Evolutionary conservation across 257 asterid species (phyloP), one percentile per base, ranked within the genome.

Genomic region (Gentiana dahurica): DNA sequence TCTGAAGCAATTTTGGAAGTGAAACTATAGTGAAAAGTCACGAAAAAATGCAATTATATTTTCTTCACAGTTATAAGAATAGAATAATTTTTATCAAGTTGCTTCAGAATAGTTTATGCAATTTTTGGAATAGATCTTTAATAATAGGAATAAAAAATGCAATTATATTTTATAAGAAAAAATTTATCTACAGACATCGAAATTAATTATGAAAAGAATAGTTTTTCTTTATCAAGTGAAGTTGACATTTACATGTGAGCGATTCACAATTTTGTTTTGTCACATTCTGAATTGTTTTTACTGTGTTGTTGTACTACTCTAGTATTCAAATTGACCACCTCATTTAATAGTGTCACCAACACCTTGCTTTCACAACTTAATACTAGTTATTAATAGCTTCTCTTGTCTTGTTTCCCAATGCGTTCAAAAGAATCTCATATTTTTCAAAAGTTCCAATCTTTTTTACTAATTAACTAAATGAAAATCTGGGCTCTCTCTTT

Each of bases 271-370:
- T 67, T 54, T 12, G 49, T 6, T 4, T 11, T 49, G 57, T 24
- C 57, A 50, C 37, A 4, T 47, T 49, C 41, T 51, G 53, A 55
- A 49, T n/a, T 53, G 12, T 15, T 34, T 54, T 53, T 48, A 66
- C 56, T 47, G 65, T 47, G 39, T 34, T 15, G 24, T 15, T 15
- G 24, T 15, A 15, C 24, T 15, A 15, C 24, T 15, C 0, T 15
- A 15, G 24, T 45, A 47, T 48, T 39, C 66, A 46, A 24, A 33
- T 10, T 55, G 54, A 46, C 38, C 39, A 56, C 41, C 2, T 10
- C 59, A 54, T 6, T 48, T 11, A 34, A 4, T 47, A 67, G 55
- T 68, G 57, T 48, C 62, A 54, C 63, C 46, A 13, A 36, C 36
- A 55, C 47, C 4, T 15, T 55, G 10, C 56, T 48, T 15, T 10